Percentiles rank a stretch among this genome's conserved stretches.
phyloP scores from a whole-genome alignment of 371 early-diverging fungal species.

The Circinella minor region DNA sequence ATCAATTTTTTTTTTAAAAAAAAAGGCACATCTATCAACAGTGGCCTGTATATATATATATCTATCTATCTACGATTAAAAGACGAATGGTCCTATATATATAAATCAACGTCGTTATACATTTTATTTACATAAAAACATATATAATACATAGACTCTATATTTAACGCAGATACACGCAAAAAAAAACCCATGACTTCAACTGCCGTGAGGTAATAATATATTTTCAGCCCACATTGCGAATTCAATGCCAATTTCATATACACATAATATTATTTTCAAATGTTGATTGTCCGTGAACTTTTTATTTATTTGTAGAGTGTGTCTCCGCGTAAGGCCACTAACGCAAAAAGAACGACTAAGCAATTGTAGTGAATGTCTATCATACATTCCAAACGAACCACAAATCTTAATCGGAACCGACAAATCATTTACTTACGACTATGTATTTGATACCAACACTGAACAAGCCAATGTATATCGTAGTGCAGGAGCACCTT shows the following conservation, averaged over 20 bases:
- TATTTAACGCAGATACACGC: background rate
- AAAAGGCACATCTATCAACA: conserved; percentile 10
- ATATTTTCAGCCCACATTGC: background rate
- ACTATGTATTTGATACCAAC: conserved; percentile 83
- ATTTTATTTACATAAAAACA: conserved; percentile 1
- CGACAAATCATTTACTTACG: conserved; percentile 83
- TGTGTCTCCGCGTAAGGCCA: conserved; percentile 84
- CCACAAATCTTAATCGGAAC: conserved; percentile 71
- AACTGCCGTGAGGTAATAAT: conserved; percentile 41
- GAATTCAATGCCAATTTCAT: conserved; percentile 2
- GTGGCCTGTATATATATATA: background rate
- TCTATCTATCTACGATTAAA: background rate
- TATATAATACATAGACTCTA: background rate
- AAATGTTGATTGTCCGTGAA: background rate
- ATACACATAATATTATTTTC: background rate
- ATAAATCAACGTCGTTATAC: conserved; percentile 3
- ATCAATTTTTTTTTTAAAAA: conserved; percentile 11
- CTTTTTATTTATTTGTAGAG: conserved; percentile 37
- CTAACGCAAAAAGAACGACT: conserved; percentile 76
- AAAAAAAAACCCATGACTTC: conserved; percentile 19
- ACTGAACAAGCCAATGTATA: conserved; percentile 74
- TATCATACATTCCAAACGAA: conserved; percentile 67
- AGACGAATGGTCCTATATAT: background rate
- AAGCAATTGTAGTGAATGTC: conserved; percentile 73
- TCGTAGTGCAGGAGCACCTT: conserved; percentile 67